phyloP scores from a whole-genome alignment of 2,329 filamentous ascomycete genomes.

The Fusarium scirpi region DNA sequence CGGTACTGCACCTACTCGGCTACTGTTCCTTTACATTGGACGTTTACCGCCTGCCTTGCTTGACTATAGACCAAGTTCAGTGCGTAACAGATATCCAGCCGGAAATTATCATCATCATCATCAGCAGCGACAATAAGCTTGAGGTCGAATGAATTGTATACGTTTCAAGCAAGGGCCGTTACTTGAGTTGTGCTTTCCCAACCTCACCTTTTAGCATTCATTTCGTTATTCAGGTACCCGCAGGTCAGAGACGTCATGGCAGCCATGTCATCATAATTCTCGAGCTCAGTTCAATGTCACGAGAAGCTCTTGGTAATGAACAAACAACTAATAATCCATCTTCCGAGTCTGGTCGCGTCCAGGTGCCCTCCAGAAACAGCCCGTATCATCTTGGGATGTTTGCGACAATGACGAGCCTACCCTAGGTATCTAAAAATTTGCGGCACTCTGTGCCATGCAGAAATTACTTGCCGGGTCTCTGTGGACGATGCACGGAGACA shows the following conservation, averaged over 20 bases:
- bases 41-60: neutral
- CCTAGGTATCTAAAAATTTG: neutral
- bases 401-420: conserved; percentile 9
- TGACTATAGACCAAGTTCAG: neutral
- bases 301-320: conserved; percentile 11
- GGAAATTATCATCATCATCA: neutral
- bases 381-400: conserved; percentile 5
- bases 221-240: conserved; percentile 2
- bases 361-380: conserved; percentile 16
- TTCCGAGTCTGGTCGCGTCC: conserved; percentile 9
- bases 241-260: conserved; percentile 21
- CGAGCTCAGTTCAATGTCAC: neutral
- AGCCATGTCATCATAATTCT: conserved; percentile 1
- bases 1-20: neutral
- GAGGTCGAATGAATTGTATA: conserved; percentile 2
- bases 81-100: neutral
- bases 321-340: conserved; percentile 1
- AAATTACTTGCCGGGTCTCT: neutral
- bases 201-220: neutral
- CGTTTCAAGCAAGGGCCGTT: conserved; percentile 1
- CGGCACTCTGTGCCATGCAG: neutral
- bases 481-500: neutral
- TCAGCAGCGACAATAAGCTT: neutral
- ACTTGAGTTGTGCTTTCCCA: conserved; percentile 20
- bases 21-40: neutral